Conservation (phyloP, 163 green algal genomes). For the Scenedesmus sp. region DNA sequence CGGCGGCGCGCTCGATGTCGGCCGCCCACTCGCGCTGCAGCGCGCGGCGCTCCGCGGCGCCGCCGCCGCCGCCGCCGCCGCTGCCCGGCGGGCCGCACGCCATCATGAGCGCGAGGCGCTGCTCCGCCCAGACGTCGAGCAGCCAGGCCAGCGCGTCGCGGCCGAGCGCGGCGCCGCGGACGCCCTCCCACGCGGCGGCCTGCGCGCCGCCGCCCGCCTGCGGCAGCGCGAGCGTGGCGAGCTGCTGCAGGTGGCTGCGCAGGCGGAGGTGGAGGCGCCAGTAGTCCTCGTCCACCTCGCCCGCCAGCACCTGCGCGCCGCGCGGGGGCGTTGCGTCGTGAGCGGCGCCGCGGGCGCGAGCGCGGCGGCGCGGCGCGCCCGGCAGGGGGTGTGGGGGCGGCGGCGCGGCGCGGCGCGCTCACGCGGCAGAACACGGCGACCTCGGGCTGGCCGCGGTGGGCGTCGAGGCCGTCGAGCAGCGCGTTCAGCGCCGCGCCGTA, state of each 20-base stretch:
- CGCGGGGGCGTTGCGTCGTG: no score
- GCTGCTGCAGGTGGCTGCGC: conserved; percentile 7
- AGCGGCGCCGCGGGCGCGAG: no score
- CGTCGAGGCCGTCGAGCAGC: conserved; percentile 1
- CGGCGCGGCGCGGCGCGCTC: no score
- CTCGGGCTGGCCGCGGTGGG: conserved; percentile 16
- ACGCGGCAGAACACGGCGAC: conserved; percentile 17
- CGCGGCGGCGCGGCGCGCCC: no score
- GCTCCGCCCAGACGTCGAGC: conserved; percentile 4
- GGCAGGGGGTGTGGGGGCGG: no score
- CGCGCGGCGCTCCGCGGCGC: neutral
- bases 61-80: neutral
- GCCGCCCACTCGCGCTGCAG: conserved; percentile 7
- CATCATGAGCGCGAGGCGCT: neutral
- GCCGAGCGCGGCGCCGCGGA: neutral
- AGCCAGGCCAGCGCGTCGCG: conserved; percentile 14
- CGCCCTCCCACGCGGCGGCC: neutral
- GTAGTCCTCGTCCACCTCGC: conserved; percentile 34
- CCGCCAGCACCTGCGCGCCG: conserved; percentile 20
- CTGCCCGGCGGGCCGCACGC: neutral
- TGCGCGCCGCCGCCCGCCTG: neutral
- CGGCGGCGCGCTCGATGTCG: neutral
- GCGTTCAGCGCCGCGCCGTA: neutral
- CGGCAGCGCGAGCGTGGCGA: neutral
- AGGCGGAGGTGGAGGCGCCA: conserved; percentile 22